Percentiles rank a stretch among this genome's conserved stretches.
Conservation (phyloP, 2,329 filamentous ascomycete species). For the Gyromitra esculenta region DNA sequence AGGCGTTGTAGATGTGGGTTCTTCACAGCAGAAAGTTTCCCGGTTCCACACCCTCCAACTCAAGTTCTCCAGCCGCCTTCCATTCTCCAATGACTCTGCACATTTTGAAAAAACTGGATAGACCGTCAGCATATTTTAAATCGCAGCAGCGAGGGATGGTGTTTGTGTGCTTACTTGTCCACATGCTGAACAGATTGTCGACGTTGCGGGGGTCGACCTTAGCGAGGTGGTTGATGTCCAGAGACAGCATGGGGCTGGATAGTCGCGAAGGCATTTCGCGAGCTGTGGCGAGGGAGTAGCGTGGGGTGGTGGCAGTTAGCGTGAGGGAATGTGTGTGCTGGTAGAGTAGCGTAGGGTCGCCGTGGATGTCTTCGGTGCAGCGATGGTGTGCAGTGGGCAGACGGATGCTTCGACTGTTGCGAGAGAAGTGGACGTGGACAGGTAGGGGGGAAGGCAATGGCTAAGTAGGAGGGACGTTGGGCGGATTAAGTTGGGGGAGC, state of each 20-base stretch:
- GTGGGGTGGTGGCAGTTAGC: slow-evolving; percentile 32
- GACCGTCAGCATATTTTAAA: slow-evolving; percentile 54
- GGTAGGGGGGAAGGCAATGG: slow-evolving; percentile 49
- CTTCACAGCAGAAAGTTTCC: slow-evolving; percentile 88
- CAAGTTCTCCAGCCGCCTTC: slow-evolving; percentile 89
- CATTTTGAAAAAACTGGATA: slow-evolving; percentile 87
- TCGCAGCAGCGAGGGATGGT: neutral
- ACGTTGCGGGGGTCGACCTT: slow-evolving; percentile 93
- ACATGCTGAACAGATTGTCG: slow-evolving; percentile 94
- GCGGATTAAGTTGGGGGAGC: slow-evolving; percentile 18
- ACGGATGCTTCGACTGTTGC: slow-evolving; percentile 29
- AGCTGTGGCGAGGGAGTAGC: slow-evolving; percentile 21
- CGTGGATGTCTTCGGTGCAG: slow-evolving; percentile 11
- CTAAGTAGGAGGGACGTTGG: slow-evolving; percentile 51
- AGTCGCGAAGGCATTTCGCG: slow-evolving; percentile 80
- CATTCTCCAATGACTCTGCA: slow-evolving; percentile 91
- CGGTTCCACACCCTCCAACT: slow-evolving; percentile 96
- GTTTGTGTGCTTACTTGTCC: slow-evolving; percentile 78
- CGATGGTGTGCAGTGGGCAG: slow-evolving; percentile 19
- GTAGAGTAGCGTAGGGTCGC: slow-evolving; percentile 21
- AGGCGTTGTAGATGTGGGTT: slow-evolving; percentile 64
- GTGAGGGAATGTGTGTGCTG: neutral
- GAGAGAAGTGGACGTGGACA: slow-evolving; percentile 27
- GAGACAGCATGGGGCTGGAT: slow-evolving; percentile 85
- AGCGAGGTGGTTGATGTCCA: slow-evolving; percentile 91